Base-by-base conservation (phyloP, 768 basidiomycete genomes). In the Mycena venus region DNA sequence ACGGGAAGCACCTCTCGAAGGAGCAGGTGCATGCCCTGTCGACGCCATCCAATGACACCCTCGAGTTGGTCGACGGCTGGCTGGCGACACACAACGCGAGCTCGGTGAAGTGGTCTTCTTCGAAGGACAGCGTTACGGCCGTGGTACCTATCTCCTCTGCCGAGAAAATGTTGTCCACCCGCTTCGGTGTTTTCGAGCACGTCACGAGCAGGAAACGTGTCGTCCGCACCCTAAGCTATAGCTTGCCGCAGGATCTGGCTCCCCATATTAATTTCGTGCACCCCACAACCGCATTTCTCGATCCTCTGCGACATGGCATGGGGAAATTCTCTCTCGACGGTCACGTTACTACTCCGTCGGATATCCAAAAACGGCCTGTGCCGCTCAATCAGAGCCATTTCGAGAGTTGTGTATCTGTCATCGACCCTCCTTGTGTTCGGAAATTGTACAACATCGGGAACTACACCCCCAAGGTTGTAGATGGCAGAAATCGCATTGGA, bases 91-190 rank as follows among this genome's bases (percentile, higher is more conserved):
- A 76, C 59, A 61, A 69, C 56, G 67, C 67, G 0, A 79, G 82
- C 36, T 77, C 81, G 38, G 68, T 86, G 10, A 65, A 78, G 23
- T 85, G 85, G 36, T 87, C 89, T n/a, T 79, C 85, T 4, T 86
- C 89, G 0, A 80, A 82, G 27, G 90, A 90, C 70, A 90, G 88
- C 86, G 80, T 90, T 8, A 85, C 82, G 4, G 80, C 88, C 31
- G 82, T 78, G 17, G 80, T 89, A 3, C 82, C 88, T 0, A 82
- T 90, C 40, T 40, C 78, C 11, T 70, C 84, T 12, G 89, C 87
- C 0, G 89, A 90, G 77, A 76, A 83, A 65, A 89, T 90, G 88
- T 80, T 90, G 21, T 78, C 85, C 70, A 89, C 90, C 29, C 88
- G 88, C 12, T 76, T 76, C 53, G 44, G 75, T 53, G 70, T 85